Conservation (phyloP, 2,329 filamentous ascomycete species). For the Fusarium ambrosium region DNA sequence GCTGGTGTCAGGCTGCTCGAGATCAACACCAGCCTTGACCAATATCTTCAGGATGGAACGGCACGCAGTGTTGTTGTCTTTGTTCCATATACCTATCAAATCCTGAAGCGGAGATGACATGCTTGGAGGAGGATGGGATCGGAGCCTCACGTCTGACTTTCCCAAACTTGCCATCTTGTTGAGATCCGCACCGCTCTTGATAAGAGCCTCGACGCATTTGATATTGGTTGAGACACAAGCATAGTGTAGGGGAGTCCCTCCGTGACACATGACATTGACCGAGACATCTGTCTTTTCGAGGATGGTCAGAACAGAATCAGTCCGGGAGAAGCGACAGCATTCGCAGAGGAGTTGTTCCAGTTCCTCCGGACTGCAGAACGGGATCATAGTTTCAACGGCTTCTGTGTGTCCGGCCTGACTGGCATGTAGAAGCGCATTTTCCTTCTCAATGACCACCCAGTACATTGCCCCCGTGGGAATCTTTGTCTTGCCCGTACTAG, state of each 20-base stretch:
- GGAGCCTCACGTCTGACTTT: background rate
- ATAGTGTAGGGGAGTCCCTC: slow-evolving; percentile 28
- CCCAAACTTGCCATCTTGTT: background rate
- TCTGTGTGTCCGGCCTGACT: slow-evolving; percentile 33
- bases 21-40: slow-evolving; percentile 25
- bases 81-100: slow-evolving; percentile 16
- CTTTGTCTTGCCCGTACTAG: slow-evolving; percentile 25
- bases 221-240: slow-evolving; percentile 18
- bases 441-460: slow-evolving; percentile 6
- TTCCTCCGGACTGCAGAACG: slow-evolving; percentile 28
- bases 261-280: slow-evolving; percentile 17
- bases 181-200: slow-evolving; percentile 34
- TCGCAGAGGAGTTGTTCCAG: slow-evolving; percentile 39
- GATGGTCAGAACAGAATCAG: slow-evolving; percentile 29
- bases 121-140: background rate
- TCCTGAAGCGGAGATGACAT: slow-evolving; percentile 20
- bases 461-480: background rate
- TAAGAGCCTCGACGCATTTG: slow-evolving; percentile 28
- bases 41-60: slow-evolving; percentile 20
- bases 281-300: slow-evolving; percentile 31
- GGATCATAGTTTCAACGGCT: slow-evolving; percentile 25
- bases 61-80: slow-evolving; percentile 17
- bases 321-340: slow-evolving; percentile 18
- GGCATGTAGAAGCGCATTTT: slow-evolving; percentile 35
- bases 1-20: slow-evolving; percentile 16